Conservation (phyloP, 306 rosid genomes). For the Elaeagnus macrophylla region DNA sequence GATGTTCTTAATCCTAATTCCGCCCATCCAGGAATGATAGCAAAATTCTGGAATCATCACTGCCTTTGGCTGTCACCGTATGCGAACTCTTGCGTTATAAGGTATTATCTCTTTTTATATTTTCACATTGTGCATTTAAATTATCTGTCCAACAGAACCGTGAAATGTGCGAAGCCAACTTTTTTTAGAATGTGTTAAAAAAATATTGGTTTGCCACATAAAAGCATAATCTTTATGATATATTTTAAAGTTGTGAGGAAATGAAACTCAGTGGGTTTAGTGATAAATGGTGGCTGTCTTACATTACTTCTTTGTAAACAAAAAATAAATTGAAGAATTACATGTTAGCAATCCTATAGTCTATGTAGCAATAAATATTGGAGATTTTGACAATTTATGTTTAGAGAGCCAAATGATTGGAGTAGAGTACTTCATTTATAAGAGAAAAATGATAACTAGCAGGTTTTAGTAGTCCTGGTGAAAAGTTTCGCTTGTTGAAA, state of each 20-base stretch:
- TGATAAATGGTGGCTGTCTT: not conserved
- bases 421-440: too few relatives aligned
- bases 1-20: constrained; percentile 24
- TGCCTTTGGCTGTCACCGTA: constrained; percentile 53
- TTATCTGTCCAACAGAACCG: not conserved
- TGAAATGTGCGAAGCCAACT: not conserved
- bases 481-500: too few relatives aligned
- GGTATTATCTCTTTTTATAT: constrained; percentile 38
- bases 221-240: not conserved
- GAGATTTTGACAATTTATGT: too few relatives aligned
- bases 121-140: not conserved
- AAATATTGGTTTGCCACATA: constrained; percentile 6
- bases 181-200: not conserved
- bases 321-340: too few relatives aligned
- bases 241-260: not conserved
- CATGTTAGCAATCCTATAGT: too few relatives aligned
- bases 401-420: too few relatives aligned
- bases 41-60: constrained; percentile 51
- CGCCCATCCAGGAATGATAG: constrained; percentile 53
- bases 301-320: too few relatives aligned
- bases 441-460: too few relatives aligned
- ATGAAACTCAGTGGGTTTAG: not conserved
- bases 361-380: too few relatives aligned
- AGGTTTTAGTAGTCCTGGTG: too few relatives aligned
- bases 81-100: constrained; percentile 59